Percentiles rank a stretch among this genome's conserved stretches.
These are phyloP conservation scores for Pyrus betulifolia DNA, from an alignment of 306 rosid genomes.

Conservation along the genomic window DNA sequence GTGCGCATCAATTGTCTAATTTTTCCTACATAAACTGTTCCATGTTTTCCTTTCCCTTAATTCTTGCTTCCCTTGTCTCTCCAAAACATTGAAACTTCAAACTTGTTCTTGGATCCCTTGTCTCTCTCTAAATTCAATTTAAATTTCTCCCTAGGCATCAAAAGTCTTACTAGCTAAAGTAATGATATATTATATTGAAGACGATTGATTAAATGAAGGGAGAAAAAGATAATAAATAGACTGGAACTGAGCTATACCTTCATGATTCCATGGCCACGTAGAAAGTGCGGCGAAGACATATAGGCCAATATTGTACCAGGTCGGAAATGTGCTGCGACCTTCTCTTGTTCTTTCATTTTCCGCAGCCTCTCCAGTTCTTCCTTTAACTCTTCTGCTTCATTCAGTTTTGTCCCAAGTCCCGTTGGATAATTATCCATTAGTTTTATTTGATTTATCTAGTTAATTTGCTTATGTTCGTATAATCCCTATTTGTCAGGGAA, in stretches of 20 bases:
- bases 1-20: neutral
- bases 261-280: constrained; percentile 58
- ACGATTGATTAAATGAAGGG: neutral
- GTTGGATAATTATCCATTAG: too few species aligned
- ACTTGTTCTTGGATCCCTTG: neutral
- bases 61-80: neutral
- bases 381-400: constrained; percentile 70
- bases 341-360: constrained; percentile 57
- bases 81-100: neutral
- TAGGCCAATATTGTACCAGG: constrained; percentile 69
- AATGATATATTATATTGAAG: neutral
- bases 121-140: neutral
- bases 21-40: neutral
- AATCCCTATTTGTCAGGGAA: too few species aligned
- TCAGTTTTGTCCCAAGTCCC: constrained; percentile 55
- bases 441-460: too few species aligned
- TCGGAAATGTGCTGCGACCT: constrained; percentile 47
- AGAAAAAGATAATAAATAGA: neutral
- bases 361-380: constrained; percentile 69
- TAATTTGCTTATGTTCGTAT: too few species aligned
- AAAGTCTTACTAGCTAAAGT: neutral
- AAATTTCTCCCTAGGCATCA: neutral
- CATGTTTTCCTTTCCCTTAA: neutral
- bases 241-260: constrained; percentile 48
- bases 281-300: constrained; percentile 68